Evolutionary conservation across 2,329 filamentous ascomycete species (phyloP).

Genomic region (Monilinia fructigena): DNA sequence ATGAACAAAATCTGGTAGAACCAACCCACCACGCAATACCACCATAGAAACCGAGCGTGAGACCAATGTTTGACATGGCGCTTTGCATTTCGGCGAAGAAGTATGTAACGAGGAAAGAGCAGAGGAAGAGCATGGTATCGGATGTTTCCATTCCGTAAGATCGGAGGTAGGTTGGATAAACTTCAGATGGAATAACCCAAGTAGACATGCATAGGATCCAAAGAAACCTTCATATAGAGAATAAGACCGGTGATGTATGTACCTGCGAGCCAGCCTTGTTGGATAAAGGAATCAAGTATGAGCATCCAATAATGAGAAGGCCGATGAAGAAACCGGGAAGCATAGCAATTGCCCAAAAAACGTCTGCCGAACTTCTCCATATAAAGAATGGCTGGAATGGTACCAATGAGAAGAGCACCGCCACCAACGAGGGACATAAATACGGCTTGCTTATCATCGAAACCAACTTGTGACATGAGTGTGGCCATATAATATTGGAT

Average conservation of each 20-base stretch:
- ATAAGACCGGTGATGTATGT: slow-evolving; percentile 67
- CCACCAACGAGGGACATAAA: slow-evolving; percentile 77
- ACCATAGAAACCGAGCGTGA: slow-evolving; percentile 67
- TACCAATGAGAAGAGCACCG: slow-evolving; percentile 63
- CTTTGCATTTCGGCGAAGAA: slow-evolving; percentile 70
- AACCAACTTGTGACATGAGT: slow-evolving; percentile 67
- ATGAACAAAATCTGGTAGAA: slow-evolving; percentile 54
- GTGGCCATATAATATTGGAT: slow-evolving; percentile 72
- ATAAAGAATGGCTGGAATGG: slow-evolving; percentile 65
- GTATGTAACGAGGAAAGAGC: slow-evolving; percentile 72
- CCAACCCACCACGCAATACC: slow-evolving; percentile 72
- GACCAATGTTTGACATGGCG: slow-evolving; percentile 54
- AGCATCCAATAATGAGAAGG: slow-evolving; percentile 62
- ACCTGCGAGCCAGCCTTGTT: slow-evolving; percentile 50
- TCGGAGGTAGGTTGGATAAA: slow-evolving; percentile 70
- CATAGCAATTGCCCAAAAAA: slow-evolving; percentile 74
- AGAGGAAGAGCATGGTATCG: slow-evolving; percentile 66
- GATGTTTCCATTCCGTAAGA: slow-evolving; percentile 73
- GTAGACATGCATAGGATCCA: slow-evolving; percentile 61
- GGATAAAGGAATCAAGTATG: slow-evolving; percentile 56
- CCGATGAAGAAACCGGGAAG: slow-evolving; percentile 71
- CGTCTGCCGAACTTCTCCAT: slow-evolving; percentile 73
- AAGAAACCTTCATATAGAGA: slow-evolving; percentile 71
- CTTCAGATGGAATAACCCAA: slow-evolving; percentile 66
- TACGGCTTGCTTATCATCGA: slow-evolving; percentile 58